These are phyloP conservation scores for Pseudocercospora fuligena DNA, from an alignment of 2,329 filamentous ascomycete species.

Conservation along the genomic window DNA sequence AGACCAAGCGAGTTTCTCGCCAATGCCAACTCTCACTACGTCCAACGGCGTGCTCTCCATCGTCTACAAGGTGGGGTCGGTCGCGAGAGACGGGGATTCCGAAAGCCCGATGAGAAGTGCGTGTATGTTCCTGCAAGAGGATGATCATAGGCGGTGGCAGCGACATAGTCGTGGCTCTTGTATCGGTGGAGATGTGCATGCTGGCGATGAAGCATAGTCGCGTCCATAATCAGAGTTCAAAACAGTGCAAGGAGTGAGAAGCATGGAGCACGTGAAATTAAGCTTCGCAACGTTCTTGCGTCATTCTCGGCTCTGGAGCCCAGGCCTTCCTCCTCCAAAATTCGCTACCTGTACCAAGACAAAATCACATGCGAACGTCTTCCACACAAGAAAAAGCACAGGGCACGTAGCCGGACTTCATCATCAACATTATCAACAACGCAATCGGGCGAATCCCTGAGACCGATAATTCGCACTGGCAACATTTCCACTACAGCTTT, in stretches of 20 bases:
- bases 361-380: not conserved
- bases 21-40: not conserved
- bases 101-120: not conserved
- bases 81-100: not conserved
- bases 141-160: too few relatives aligned
- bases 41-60: not conserved
- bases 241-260: not conserved
- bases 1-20: not conserved
- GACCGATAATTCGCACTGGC: slow-evolving; percentile 8
- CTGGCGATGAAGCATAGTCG: not conserved
- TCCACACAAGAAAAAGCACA: not conserved
- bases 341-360: not conserved
- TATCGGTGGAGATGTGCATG: not conserved
- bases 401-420: not conserved
- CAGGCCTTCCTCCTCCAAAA: not conserved
- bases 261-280: not conserved
- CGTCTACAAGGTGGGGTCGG: not conserved
- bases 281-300: not conserved
- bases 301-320: slow-evolving; percentile 1
- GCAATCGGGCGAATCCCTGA: not conserved
- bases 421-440: not conserved
- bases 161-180: too few relatives aligned
- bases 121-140: not conserved
- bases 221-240: not conserved
- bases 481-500: slow-evolving; percentile 4